Evolutionary conservation across 2,329 filamentous ascomycete species (phyloP), one percentile per base, ranked within the genome.

Genomic region (Colletotrichum sp.): DNA sequence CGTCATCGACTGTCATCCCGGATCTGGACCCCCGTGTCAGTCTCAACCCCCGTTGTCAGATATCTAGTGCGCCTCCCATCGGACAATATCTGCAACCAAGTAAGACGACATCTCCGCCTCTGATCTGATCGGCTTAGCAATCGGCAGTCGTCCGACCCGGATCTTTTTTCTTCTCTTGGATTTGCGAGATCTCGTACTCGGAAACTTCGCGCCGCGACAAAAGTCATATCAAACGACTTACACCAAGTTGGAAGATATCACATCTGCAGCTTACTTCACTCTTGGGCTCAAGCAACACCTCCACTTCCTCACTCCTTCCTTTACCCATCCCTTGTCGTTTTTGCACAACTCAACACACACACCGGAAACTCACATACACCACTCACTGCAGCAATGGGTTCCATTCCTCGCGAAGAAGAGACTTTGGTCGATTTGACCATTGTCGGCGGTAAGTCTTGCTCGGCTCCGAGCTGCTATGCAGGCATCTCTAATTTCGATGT

Each of bases 381-480:
- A 38, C 31, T 31, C 18, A 27, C 31, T 38, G 15, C 24, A 31
- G 61, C 31, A 54, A 75, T 75, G 73, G 73, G 70, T 33, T 75
- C 70, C n/a, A 66, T 75, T 54, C 67, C 70, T 61, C 70, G 62
- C 34, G 61, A 67, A 24, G 61, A 67, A 24, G 70, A 75, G 55
- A 73, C 59, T 36, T 24, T 76, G 16, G 79, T 83, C 62, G 84
- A 85, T 73, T 75, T 85, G 55, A 78, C 79, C 9, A 81, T 85
- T n/a, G 76, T 85, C 65, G 83, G 84, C 64, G 83, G 83, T 83
- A 76, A 62, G 79, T 63, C 18, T 16, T 7, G 24, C 18, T 21
- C 36, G 43, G n/a, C 70, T 18, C 64, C 65, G 13, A 66, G 67
- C 66, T 27, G 61, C 51, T 64, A 58, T 51, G 57, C 59, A 74